phyloP scores from a whole-genome alignment of 148 eudicot genomes.

The Amaranthus hypochondriacus region DNA sequence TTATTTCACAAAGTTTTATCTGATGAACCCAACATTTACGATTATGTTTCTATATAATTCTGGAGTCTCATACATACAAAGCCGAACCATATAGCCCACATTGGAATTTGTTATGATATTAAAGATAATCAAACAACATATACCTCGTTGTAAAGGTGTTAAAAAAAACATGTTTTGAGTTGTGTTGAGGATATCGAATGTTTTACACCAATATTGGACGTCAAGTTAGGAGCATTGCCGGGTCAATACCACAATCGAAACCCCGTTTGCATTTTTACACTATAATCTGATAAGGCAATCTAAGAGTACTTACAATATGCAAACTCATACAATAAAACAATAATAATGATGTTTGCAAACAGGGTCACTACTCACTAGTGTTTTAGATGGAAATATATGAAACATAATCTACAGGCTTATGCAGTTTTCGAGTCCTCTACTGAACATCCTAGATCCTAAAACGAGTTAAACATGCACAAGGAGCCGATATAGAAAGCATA shows the following conservation, averaged over 20 bases:
- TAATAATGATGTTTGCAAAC: slow-evolving; percentile 4
- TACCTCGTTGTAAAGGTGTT: no score
- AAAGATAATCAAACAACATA: no score
- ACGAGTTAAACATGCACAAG: slow-evolving; percentile 27
- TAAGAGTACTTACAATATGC: slow-evolving; percentile 4
- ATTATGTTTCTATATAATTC: neutral
- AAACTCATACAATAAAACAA: neutral
- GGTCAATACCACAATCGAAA: no score
- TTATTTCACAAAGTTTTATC: no score
- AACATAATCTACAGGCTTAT: slow-evolving; percentile 20
- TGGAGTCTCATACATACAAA: neutral
- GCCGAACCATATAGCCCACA: no score
- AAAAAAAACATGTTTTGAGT: no score
- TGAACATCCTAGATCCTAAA: slow-evolving; percentile 20
- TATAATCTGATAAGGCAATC: neutral
- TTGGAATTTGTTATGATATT: no score
- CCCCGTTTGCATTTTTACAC: no score
- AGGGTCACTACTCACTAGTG: neutral
- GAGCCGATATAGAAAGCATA: slow-evolving; percentile 8
- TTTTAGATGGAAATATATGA: neutral
- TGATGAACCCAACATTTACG: neutral
- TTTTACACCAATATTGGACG: no score
- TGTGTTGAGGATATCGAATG: no score
- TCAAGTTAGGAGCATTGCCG: no score
- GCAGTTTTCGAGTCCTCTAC: slow-evolving; percentile 13